phyloP scores from a whole-genome alignment of 2,329 filamentous ascomycete species.

The Sphaerulina populicola region DNA sequence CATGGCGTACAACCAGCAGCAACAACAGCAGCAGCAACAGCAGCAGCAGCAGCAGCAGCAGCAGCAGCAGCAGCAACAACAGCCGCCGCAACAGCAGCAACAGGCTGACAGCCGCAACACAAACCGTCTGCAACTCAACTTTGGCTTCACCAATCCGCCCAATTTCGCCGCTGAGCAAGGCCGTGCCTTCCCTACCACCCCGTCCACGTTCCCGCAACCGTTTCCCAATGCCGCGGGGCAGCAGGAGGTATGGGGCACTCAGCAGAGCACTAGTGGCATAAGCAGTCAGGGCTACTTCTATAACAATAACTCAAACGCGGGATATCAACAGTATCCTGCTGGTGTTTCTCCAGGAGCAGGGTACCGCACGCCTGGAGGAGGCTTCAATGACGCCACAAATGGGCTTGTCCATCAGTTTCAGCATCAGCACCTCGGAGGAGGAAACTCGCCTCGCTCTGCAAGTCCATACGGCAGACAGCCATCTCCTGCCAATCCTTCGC shows the following conservation, averaged over 20 bases:
- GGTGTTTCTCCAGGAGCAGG: constrained; percentile 43
- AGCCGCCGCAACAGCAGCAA: constrained; percentile 21
- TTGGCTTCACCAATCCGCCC: constrained; percentile 41
- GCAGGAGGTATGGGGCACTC: constrained; percentile 52
- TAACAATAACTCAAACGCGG: constrained; percentile 40
- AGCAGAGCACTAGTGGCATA: constrained; percentile 36
- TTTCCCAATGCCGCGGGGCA: constrained; percentile 53
- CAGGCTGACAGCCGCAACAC: constrained; percentile 28
- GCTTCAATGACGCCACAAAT: constrained; percentile 73
- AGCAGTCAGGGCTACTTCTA: constrained; percentile 44
- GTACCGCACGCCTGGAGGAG: constrained; percentile 51
- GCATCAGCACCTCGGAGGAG: constrained; percentile 74
- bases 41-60: constrained; percentile 20
- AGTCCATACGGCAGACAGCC: constrained; percentile 60
- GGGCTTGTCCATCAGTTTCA: constrained; percentile 93
- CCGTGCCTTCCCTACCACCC: constrained; percentile 57
- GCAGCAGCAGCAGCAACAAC: constrained; percentile 15
- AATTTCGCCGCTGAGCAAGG: constrained; percentile 40
- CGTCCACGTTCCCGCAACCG: constrained; percentile 92
- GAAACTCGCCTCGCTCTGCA: constrained; percentile 55
- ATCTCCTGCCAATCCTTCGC: constrained; percentile 55
- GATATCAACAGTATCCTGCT: constrained; percentile 40
- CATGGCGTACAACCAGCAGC: constrained; percentile 19
- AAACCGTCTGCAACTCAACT: constrained; percentile 47
- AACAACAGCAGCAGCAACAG: constrained; percentile 16